Evolutionary conservation across 2,329 filamentous ascomycete genomes (phyloP).

Genomic region (Colletotrichum tabaci): DNA sequence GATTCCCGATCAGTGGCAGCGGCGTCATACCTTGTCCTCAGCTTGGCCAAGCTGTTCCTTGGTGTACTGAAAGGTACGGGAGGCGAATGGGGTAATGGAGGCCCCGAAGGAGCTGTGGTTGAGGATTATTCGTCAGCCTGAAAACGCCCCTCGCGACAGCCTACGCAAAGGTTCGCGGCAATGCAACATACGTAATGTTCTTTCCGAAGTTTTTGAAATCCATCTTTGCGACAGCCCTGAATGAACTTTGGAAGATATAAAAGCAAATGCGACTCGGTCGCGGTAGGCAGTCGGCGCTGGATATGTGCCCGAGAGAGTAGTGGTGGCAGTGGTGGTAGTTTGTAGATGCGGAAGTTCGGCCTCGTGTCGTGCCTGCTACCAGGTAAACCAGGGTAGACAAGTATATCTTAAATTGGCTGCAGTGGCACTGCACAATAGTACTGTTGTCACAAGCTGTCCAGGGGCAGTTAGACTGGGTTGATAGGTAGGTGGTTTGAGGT

Average conservation of each 20-base stretch:
- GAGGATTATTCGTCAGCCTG: constrained; percentile 45
- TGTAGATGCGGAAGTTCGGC: constrained; percentile 33
- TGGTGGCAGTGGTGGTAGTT: constrained; percentile 9
- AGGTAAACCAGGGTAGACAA: constrained; percentile 33
- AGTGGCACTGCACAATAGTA: constrained; percentile 16
- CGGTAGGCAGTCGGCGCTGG: background rate
- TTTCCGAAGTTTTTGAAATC: constrained; percentile 74
- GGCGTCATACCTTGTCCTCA: constrained; percentile 83
- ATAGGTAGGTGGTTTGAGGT: no score
- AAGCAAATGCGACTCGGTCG: background rate
- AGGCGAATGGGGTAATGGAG: constrained; percentile 91
- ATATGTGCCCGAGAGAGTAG: constrained; percentile 2
- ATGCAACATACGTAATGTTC: constrained; percentile 65
- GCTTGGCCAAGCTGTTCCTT: constrained; percentile 97
- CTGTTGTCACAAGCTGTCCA: constrained; percentile 37
- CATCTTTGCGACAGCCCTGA: constrained; percentile 56
- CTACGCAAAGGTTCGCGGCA: constrained; percentile 28
- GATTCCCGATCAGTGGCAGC: constrained; percentile 9
- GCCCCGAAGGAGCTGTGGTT: constrained; percentile 75
- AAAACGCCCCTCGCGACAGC: constrained; percentile 1
- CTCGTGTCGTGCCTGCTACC: constrained; percentile 31
- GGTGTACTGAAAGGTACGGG: constrained; percentile 95
- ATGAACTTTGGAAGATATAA: background rate
- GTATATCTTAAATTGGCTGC: constrained; percentile 40
- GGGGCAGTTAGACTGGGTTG: constrained; percentile 7